Evolutionary conservation across 2,329 filamentous ascomycete genomes (phyloP).

Genomic region (Albophoma yamanashiensis): DNA sequence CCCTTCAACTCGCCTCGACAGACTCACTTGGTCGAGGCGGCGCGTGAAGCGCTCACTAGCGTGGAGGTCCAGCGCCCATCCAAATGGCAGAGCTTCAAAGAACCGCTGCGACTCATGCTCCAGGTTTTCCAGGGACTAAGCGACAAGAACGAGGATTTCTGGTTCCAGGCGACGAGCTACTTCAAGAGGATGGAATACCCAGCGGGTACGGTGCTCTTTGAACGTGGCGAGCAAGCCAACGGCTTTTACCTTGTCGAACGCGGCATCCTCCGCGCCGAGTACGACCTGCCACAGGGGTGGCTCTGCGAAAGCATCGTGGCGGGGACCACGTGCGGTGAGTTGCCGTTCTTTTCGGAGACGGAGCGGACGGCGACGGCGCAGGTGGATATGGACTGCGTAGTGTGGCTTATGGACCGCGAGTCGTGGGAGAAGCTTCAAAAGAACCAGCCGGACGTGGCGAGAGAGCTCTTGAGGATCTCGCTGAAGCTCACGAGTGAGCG

Average conservation of each 20-base stretch:
- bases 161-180: slow-evolving; percentile 70
- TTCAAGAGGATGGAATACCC: slow-evolving; percentile 60
- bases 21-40: slow-evolving; percentile 67
- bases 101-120: slow-evolving; percentile 82
- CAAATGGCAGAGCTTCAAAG: slow-evolving; percentile 78
- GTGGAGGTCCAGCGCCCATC: slow-evolving; percentile 46
- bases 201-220: slow-evolving; percentile 65
- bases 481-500: slow-evolving; percentile 90
- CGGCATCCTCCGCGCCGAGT: slow-evolving; percentile 83
- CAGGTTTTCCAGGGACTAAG: slow-evolving; percentile 92
- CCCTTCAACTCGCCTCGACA: slow-evolving; percentile 70
- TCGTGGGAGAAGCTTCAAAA: slow-evolving; percentile 64
- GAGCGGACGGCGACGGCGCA: slow-evolving; percentile 75
- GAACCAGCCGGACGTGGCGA: slow-evolving; percentile 65
- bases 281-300: slow-evolving; percentile 78
- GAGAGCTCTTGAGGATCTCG: slow-evolving; percentile 76
- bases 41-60: slow-evolving; percentile 62
- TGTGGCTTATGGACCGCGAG: slow-evolving; percentile 67
- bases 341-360: slow-evolving; percentile 93
- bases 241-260: slow-evolving; percentile 88
- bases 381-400: slow-evolving; percentile 70
- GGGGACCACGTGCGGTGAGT: slow-evolving; percentile 87
- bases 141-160: slow-evolving; percentile 84
- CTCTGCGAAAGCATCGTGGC: slow-evolving; percentile 89
- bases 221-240: slow-evolving; percentile 62